Percentiles rank a stretch among this genome's conserved stretches.
phyloP scores from a whole-genome alignment of 805 yeast genomes.

The Kluyveromyces lactis region DNA sequence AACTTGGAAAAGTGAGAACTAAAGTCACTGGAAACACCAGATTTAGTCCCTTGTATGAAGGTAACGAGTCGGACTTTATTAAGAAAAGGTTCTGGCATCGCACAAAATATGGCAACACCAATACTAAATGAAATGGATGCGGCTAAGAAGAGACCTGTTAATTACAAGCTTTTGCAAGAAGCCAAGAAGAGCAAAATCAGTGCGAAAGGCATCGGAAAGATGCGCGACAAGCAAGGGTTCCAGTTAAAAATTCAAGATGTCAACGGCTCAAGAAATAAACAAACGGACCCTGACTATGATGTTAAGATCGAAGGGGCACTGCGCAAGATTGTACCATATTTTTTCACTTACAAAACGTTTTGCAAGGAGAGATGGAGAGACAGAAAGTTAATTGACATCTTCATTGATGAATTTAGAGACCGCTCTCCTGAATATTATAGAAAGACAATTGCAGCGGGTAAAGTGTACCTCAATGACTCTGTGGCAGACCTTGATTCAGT shows the following conservation, averaged over 20 bases:
- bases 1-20: too few species aligned
- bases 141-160: background rate
- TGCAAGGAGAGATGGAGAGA: constrained; percentile 92
- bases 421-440: constrained; percentile 58
- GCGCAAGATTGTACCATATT: constrained; percentile 76
- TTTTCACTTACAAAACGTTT: constrained; percentile 80
- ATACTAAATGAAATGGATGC: background rate
- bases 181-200: constrained; percentile 5
- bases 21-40: too few species aligned
- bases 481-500: constrained; percentile 57
- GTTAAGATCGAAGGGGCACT: constrained; percentile 52
- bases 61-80: too few species aligned
- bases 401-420: constrained; percentile 78
- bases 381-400: constrained; percentile 70
- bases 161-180: background rate
- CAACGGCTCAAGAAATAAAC: constrained; percentile 37
- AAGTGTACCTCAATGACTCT: constrained; percentile 63
- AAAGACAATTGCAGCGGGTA: constrained; percentile 48
- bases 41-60: too few species aligned
- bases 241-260: constrained; percentile 20
- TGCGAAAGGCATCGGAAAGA: constrained; percentile 8
- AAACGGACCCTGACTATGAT: constrained; percentile 49
- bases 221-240: constrained; percentile 26
- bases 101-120: background rate
- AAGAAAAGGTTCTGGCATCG: too few species aligned